Evolutionary conservation across 768 basidiomycete genomes (phyloP).

Genomic region (Tylopilus plumbeoviolaceoides): DNA sequence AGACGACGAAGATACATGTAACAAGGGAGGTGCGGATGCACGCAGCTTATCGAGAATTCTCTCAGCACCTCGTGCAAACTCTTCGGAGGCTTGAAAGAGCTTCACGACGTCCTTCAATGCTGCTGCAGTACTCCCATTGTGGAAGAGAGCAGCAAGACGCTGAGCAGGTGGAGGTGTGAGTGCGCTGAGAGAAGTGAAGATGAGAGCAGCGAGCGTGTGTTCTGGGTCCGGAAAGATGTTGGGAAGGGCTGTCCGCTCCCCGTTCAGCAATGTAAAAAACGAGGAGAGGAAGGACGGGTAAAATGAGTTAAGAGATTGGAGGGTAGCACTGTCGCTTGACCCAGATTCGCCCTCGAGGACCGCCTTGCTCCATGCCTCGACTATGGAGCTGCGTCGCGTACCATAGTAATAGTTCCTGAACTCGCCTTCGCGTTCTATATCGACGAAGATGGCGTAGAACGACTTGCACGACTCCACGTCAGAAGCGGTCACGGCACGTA

Average conservation of each 20-base stretch:
- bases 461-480: constrained; percentile 71
- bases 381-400: constrained; percentile 61
- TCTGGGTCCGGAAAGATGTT: constrained; percentile 87
- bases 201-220: constrained; percentile 71
- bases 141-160: constrained; percentile 67
- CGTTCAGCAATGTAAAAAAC: constrained; percentile 60
- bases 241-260: constrained; percentile 70
- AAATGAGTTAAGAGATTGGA: constrained; percentile 58
- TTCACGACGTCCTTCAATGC: constrained; percentile 69
- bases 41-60: constrained; percentile 74
- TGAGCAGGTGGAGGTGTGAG: constrained; percentile 81
- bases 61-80: constrained; percentile 70
- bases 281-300: constrained; percentile 70
- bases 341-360: constrained; percentile 34
- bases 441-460: constrained; percentile 83
- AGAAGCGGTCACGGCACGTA: constrained; percentile 76
- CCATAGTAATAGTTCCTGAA: constrained; percentile 95
- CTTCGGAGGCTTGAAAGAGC: constrained; percentile 71
- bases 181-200: constrained; percentile 74
- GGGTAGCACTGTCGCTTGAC: constrained; percentile 11
- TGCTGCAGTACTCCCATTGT: constrained; percentile 51
- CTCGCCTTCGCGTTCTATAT: constrained; percentile 89
- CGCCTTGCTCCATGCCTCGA: constrained; percentile 66
- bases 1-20: constrained; percentile 18
- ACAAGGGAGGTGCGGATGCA: constrained; percentile 29